These are phyloP conservation scores for Paraleonurus japonicus DNA, from an alignment of 257 asterid species.

Conservation along the genomic window DNA sequence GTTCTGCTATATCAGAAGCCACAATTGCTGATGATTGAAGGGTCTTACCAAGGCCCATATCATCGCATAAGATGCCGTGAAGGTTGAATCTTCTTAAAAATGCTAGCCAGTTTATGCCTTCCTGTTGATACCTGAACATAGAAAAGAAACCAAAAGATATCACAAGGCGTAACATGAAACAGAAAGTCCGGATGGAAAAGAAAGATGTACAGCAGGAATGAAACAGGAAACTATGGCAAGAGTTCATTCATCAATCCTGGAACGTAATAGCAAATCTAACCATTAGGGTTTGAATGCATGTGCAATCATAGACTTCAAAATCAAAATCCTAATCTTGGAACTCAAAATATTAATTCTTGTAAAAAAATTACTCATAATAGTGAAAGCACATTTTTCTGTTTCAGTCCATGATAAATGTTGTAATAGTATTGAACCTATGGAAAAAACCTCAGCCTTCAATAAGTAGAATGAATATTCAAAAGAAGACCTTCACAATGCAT, in stretches of 20 bases:
- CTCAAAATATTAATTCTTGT: no score
- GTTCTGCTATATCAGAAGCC: constrained; percentile 94
- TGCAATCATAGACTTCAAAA: no score
- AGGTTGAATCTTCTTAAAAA: constrained; percentile 93
- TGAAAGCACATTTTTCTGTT: neutral
- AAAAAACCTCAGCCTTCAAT: neutral
- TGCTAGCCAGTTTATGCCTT: constrained; percentile 98
- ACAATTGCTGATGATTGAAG: constrained; percentile 96
- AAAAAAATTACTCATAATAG: neutral
- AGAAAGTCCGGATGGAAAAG: neutral
- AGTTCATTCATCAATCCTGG: neutral
- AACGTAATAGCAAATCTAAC: neutral
- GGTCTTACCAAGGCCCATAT: constrained; percentile 99
- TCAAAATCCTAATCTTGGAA: neutral
- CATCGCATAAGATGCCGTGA: constrained; percentile 98
- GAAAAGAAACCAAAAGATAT: constrained; percentile 11
- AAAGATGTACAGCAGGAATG: neutral
- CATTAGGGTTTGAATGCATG: neutral
- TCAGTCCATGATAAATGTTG: neutral
- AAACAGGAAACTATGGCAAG: constrained; percentile 7
- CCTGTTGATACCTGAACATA: constrained; percentile 91
- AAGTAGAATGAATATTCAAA: neutral
- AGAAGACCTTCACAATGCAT: neutral
- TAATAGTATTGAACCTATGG: neutral
- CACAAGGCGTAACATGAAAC: neutral